Evolutionary conservation across 2,329 filamentous ascomycete species (phyloP), one percentile per base, ranked within the genome.

Genomic region (Penicillium vulpinum): DNA sequence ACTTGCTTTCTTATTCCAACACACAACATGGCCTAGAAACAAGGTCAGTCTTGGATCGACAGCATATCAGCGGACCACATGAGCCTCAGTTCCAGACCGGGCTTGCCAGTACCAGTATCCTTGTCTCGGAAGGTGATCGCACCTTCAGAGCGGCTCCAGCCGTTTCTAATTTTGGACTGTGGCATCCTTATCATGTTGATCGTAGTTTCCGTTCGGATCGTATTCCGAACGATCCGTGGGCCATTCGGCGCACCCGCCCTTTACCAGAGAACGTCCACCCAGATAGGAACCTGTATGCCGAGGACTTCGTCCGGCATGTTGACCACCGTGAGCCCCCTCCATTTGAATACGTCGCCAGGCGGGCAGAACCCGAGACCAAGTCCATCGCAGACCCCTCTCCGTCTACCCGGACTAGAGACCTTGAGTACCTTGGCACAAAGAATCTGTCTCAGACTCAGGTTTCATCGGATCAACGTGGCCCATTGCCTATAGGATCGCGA

Each of bases 291-390:
- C 62, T 70, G 33, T 73, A 76, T 62, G 71, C 73, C 13, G 69
- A 74, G 58, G 73, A 68, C 55, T 75, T 76, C 60, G 67, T 75
- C 54, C 72, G 71, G 53, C 66, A 67, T 35, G 59, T 75, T 64
- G 68, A 69, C 50, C 56, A 66, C 28, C 65, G 63, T 38, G 70
- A 69, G 22, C 56, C 61, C 41, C 52, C 58, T 38, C 61, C 62
- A 29, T 46, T 60, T 50, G 65, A 66, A 29, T 63, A 66, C 38
- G 48, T 54, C n/a, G 33, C 55, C 16, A 67, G 58, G 22, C 65
- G 56, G 13, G 16, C 56, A 45, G 61, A 50, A 45, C 45, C 56
- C 31, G 65, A 64, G 33, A 36, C 55, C 21, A 58, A 22, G 31
- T 58, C 58, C 31, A 44, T 51, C 47, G 56, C 51, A 58, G 65